phyloP scores from a whole-genome alignment of 1,284 basidiomycete genomes.

The Tetrapyrgos nigripes region DNA sequence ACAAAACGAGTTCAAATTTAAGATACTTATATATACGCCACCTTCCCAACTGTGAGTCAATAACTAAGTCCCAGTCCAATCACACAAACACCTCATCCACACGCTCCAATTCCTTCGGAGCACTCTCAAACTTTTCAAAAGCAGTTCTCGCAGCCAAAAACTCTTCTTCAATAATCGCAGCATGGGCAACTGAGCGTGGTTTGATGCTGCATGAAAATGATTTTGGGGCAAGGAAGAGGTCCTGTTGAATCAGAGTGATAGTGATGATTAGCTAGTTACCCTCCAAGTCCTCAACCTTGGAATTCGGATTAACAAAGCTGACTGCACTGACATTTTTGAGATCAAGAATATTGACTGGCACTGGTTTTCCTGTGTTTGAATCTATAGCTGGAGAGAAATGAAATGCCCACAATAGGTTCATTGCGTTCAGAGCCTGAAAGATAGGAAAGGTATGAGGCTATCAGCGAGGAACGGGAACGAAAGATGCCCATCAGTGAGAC shows the following conservation, averaged over 20 bases:
- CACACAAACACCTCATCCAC: no score
- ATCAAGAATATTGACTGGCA: neutral
- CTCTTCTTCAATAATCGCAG: conserved; percentile 1
- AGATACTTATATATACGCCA: no score
- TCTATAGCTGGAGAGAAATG: conserved; percentile 5
- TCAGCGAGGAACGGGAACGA: neutral
- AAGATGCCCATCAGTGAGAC: no score
- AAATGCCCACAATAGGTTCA: conserved; percentile 14
- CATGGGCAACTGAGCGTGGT: neutral
- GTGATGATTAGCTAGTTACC: no score
- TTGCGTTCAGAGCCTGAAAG: conserved; percentile 9
- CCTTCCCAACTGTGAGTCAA: no score
- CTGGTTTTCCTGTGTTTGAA: neutral
- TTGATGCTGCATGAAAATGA: conserved; percentile 6
- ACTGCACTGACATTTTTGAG: neutral
- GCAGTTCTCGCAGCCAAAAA: neutral
- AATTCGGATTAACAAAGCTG: neutral
- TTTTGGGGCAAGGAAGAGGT: neutral
- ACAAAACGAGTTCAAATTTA: no score
- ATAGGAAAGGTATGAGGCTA: neutral
- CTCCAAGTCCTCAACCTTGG: no score
- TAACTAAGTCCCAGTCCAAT: no score
- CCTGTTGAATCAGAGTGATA: neutral
- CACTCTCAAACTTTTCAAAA: conserved; percentile 5
- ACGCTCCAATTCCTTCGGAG: no score